These are phyloP conservation scores for Leccinum imitatum DNA, from an alignment of 768 basidiomycete species.

Conservation along the genomic window DNA sequence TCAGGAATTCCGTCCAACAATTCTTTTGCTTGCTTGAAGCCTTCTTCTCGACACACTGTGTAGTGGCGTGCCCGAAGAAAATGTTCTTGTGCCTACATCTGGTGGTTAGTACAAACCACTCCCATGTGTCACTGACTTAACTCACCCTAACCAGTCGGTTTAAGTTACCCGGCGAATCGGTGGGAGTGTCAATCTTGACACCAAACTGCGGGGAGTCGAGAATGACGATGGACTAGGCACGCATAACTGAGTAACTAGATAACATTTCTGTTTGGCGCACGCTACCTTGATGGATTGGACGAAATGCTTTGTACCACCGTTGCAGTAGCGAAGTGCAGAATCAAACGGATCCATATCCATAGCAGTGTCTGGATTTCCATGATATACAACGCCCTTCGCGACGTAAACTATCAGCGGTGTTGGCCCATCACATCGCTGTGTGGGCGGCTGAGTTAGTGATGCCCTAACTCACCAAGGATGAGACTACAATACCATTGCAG, in stretches of 20 bases:
- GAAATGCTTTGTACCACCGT: not conserved
- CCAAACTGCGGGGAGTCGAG: slow-evolving; percentile 4
- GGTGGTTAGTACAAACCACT: not conserved
- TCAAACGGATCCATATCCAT: not conserved
- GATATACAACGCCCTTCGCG: slow-evolving; percentile 5
- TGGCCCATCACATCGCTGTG: not conserved
- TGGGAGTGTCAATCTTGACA: not conserved
- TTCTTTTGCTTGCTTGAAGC: not conserved
- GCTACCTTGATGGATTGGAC: slow-evolving; percentile 11
- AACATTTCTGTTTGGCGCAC: not conserved
- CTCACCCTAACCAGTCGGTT: not conserved
- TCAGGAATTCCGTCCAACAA: not conserved
- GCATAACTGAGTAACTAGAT: not conserved
- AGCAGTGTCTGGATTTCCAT: not conserved
- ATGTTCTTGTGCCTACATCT: slow-evolving; percentile 2
- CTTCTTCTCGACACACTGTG: not conserved
- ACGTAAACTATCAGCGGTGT: slow-evolving; percentile 4
- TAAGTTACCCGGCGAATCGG: not conserved
- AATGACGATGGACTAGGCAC: slow-evolving; percentile 2
- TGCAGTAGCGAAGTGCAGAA: not conserved
- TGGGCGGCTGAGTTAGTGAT: not conserved
- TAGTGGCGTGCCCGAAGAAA: not conserved
- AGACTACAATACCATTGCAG: slow-evolving; percentile 1
- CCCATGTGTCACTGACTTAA: not conserved
- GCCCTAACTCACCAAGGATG: not conserved